Base-by-base conservation (phyloP, 495 filamentous ascomycete species). In the Talaromyces ruber region DNA sequence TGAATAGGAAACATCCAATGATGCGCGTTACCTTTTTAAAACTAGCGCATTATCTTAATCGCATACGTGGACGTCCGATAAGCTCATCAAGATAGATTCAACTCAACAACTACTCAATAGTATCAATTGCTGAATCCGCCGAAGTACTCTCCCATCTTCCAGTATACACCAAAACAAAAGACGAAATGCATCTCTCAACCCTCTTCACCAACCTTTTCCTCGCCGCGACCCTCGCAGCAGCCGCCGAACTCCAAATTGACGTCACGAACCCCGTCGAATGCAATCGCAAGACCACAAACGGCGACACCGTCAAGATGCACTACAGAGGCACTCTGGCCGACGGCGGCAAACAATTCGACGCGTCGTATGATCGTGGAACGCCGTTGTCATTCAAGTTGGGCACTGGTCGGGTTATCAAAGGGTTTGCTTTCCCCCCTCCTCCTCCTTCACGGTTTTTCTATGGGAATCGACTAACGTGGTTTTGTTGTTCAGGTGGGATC, bases 311-410 rank as follows among this genome's bases (percentile, higher is more conserved):
- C 66, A 75, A 79, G 37, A 91, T 97, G 63, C 89, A 98, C 79
- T 98, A 98, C 77, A 81, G 84, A 34, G 93, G 93, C 62, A 94
- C 87, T 0, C 81, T 97, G 25, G 79, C 70, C 26, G 58, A 69
- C 22, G 71, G 74, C 59, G 81, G 82, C 56, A 71, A 69, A n/a
- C 68, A 84, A 62, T 86, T 86, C 67, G 83, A 86, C 62, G 69
- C 78, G 26, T 82, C 76, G 66, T 96, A 93, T 74, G 83, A 91
- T 65, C 86, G 92, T 57, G 82, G 84, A 29, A 64, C 74, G 56
- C 93, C 93, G 0, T 86, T 98, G 71, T 80, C 62, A 64, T 97
- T 98, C 74, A 83, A 74, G 62, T 76, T 98, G 14, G 93, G 93
- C 12, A 76, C 76, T 32, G 91, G 92, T 7, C 82, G 85, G 68